These are phyloP conservation scores for Sisymbrium altissimum DNA, from an alignment of 345 rosid genomes.

Conservation along the genomic window DNA sequence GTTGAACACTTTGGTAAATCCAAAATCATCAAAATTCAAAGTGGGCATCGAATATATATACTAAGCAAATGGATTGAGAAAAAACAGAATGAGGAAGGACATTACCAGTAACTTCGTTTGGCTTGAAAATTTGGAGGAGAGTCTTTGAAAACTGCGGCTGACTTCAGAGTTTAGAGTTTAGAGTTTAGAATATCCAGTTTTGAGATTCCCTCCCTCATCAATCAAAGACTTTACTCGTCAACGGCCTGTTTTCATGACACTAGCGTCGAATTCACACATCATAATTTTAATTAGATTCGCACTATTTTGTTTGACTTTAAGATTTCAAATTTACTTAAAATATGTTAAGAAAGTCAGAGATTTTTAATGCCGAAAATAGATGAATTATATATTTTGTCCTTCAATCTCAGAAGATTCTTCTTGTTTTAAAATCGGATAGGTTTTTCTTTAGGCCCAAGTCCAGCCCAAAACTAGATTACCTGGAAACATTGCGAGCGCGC, in stretches of 20 bases:
- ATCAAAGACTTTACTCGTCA: not conserved
- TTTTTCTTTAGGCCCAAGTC: too few species aligned
- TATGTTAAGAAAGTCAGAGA: not conserved
- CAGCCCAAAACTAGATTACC: too few species aligned
- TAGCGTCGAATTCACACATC: not conserved
- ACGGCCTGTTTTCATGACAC: not conserved
- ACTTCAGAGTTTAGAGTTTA: too few species aligned
- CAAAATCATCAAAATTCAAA: not conserved
- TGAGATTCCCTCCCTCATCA: slow-evolving; percentile 11
- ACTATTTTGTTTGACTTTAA: not conserved
- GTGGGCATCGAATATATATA: not conserved
- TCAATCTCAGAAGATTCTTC: too few species aligned
- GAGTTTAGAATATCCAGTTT: slow-evolving; percentile 21
- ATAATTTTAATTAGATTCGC: not conserved
- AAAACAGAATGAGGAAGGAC: not conserved
- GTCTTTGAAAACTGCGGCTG: not conserved
- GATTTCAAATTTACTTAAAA: not conserved
- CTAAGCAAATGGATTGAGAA: not conserved
- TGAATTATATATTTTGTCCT: too few species aligned
- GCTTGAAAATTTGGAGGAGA: not conserved
- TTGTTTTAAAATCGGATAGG: too few species aligned
- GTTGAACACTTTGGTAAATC: not conserved
- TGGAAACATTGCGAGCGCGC: too few species aligned
- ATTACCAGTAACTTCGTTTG: not conserved
- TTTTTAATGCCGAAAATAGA: too few species aligned